phyloP scores from a whole-genome alignment of 805 yeast species.

The Metschnikowia shivogae region DNA sequence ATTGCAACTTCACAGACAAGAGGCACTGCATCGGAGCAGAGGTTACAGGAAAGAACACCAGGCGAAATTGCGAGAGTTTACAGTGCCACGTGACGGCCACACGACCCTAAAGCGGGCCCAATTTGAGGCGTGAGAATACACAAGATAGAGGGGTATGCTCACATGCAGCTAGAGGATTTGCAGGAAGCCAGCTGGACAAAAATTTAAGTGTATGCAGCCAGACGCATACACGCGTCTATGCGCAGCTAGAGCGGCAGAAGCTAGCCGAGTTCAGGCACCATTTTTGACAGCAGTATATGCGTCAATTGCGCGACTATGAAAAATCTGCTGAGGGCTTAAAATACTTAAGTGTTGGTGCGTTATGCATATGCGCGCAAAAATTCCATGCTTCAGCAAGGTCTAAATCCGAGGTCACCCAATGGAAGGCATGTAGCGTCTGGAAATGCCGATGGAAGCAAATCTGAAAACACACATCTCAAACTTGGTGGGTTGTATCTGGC shows the following conservation, averaged over 20 bases:
- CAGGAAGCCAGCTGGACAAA: not conserved
- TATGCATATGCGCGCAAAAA: not conserved
- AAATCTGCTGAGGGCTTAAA: not conserved
- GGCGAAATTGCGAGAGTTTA: too few species aligned
- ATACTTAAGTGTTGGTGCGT: not conserved
- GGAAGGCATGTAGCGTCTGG: not conserved
- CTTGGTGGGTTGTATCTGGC: not conserved
- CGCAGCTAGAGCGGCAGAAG: too few species aligned
- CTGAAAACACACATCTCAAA: not conserved
- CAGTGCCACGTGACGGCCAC: too few species aligned
- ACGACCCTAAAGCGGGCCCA: too few species aligned
- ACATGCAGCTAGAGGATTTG: not conserved
- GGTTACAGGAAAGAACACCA: not conserved
- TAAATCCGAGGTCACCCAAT: not conserved
- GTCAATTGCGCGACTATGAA: too few species aligned
- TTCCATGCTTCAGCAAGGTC: constrained; percentile 1
- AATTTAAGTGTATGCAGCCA: not conserved
- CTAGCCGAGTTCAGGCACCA: constrained; percentile 1
- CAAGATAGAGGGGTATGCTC: too few species aligned
- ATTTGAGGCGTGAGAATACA: too few species aligned
- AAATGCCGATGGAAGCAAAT: not conserved
- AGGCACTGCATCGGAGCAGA: not conserved
- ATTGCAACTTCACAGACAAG: not conserved
- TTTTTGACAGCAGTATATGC: not conserved
- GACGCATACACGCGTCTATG: not conserved